Percentiles rank a stretch among this genome's conserved stretches.
Evolutionary conservation across 2,329 filamentous ascomycete species (phyloP).

Genomic region (Alternaria atra): DNA sequence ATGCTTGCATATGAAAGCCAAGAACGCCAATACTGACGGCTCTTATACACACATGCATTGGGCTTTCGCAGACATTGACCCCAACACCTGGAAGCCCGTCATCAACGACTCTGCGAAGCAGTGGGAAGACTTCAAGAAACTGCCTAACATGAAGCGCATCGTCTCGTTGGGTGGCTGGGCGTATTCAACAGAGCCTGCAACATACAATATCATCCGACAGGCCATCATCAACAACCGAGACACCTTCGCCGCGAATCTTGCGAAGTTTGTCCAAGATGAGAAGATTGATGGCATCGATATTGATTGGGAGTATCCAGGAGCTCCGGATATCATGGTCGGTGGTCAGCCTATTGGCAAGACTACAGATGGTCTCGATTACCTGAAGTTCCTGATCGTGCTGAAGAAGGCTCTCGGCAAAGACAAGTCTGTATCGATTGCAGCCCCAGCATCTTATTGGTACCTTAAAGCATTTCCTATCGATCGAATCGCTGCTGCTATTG

Average conservation of each 20-base stretch:
- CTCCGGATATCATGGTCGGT: constrained; percentile 34
- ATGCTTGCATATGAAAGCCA: constrained; percentile 12
- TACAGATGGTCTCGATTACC: constrained; percentile 49
- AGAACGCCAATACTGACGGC: constrained; percentile 15
- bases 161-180: constrained; percentile 59
- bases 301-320: constrained; percentile 58
- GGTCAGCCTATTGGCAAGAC: background rate
- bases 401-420: constrained; percentile 6
- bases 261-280: constrained; percentile 30
- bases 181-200: constrained; percentile 51
- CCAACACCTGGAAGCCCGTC: constrained; percentile 31
- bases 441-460: constrained; percentile 44
- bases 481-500: constrained; percentile 27
- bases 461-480: constrained; percentile 38
- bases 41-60: constrained; percentile 19
- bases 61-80: constrained; percentile 13
- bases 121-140: constrained; percentile 46
- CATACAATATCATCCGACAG: constrained; percentile 52
- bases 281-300: constrained; percentile 51
- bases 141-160: constrained; percentile 46
- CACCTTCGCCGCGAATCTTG: constrained; percentile 36
- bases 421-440: constrained; percentile 37
- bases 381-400: constrained; percentile 29
- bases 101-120: constrained; percentile 23
- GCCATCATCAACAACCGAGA: constrained; percentile 51